A percentile compares a stretch with the other conserved stretches of the same genome.
These are phyloP conservation scores for Helotiales sp. DNA, from an alignment of 2,329 filamentous ascomycete species.

Conservation along the genomic window DNA sequence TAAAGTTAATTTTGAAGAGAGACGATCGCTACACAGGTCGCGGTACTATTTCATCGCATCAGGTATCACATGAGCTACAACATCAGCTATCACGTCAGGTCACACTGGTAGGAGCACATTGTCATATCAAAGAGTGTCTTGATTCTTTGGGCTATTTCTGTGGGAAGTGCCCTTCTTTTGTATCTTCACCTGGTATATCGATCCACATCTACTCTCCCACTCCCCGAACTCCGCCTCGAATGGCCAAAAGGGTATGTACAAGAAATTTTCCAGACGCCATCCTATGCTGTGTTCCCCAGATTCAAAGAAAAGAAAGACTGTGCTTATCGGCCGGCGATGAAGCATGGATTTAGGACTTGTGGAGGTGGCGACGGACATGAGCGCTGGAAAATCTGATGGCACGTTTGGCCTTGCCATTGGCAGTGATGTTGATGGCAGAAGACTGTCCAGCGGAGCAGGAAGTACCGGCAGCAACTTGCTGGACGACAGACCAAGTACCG, in stretches of 20 bases:
- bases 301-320: conserved; percentile 29
- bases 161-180: background rate
- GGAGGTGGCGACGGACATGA: conserved; percentile 37
- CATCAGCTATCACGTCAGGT: background rate
- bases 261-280: conserved; percentile 30
- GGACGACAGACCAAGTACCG: conserved; percentile 54
- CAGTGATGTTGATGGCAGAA: conserved; percentile 47
- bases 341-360: conserved; percentile 21
- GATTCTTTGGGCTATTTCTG: background rate
- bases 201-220: background rate
- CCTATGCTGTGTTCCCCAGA: conserved; percentile 16
- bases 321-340: conserved; percentile 36
- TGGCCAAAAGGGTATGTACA: conserved; percentile 26
- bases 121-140: conserved; percentile 14
- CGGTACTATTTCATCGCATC: background rate
- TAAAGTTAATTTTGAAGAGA: too few species aligned
- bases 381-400: conserved; percentile 35
- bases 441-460: conserved; percentile 51
- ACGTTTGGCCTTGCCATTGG: conserved; percentile 33
- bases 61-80: background rate
- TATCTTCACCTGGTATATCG: background rate
- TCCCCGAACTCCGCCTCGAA: background rate
- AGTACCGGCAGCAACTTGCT: conserved; percentile 52
- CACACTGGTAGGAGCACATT: background rate
- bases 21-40: background rate